Conservation (phyloP, 2,329 filamentous ascomycete genomes). For the Rutstroemia sp. region DNA sequence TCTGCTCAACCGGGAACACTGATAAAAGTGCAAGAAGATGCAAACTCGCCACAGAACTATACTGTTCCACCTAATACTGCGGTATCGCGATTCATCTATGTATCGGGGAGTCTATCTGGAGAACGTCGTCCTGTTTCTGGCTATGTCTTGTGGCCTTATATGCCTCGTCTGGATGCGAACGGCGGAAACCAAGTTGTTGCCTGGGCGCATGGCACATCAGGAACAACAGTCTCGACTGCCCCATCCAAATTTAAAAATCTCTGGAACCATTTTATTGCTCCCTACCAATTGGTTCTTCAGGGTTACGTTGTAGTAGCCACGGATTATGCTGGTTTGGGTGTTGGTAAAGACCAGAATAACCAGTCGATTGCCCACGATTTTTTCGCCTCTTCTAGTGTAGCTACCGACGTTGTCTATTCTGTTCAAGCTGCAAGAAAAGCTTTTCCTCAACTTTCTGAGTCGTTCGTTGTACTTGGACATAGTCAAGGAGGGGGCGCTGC, state of each 20-base stretch:
- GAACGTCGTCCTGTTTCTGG: conserved; percentile 5
- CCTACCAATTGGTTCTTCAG: conserved; percentile 34
- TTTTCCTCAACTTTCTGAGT: conserved; percentile 34
- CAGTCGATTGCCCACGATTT: conserved; percentile 36
- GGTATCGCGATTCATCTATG: conserved; percentile 10
- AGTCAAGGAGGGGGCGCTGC: conserved; percentile 39
- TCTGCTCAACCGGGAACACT: background rate
- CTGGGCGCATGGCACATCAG: conserved; percentile 36
- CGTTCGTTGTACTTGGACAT: conserved; percentile 41
- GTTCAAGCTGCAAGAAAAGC: conserved; percentile 36
- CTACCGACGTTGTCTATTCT: conserved; percentile 38
- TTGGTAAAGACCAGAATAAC: conserved; percentile 30
- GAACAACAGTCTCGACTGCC: conserved; percentile 32
- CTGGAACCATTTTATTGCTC: conserved; percentile 34
- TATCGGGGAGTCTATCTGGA: conserved; percentile 8
- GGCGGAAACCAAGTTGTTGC: conserved; percentile 9
- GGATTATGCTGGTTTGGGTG: conserved; percentile 40
- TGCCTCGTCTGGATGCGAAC: conserved; percentile 1
- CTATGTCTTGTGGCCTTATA: conserved; percentile 9
- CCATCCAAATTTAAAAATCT: conserved; percentile 37
- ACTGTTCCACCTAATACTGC: conserved; percentile 3
- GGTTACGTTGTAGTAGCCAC: conserved; percentile 39
- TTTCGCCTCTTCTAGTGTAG: conserved; percentile 31
- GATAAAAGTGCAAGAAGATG: conserved; percentile 4
- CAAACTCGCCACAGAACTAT: conserved; percentile 7